phyloP scores from a whole-genome alignment of 2,329 filamentous ascomycete genomes.

The Phialophora verrucosa region DNA sequence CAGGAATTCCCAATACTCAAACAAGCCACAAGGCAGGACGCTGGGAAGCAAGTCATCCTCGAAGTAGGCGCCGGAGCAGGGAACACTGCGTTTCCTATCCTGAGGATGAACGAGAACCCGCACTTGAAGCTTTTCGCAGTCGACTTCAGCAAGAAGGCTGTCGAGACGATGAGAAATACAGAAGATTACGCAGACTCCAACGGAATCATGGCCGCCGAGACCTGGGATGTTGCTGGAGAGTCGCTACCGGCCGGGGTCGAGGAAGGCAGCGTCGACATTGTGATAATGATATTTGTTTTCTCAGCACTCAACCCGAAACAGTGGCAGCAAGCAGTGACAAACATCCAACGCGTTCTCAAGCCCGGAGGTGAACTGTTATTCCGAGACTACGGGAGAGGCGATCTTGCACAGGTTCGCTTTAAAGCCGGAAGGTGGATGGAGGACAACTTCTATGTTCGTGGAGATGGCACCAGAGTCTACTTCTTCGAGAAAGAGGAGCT shows the following conservation, averaged over 20 bases:
- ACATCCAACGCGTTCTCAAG: conserved; percentile 82
- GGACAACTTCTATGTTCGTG: conserved; percentile 96
- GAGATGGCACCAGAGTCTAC: conserved; percentile 94
- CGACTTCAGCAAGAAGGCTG: conserved; percentile 94
- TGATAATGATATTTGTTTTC: conserved; percentile 97
- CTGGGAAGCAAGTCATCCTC: conserved; percentile 73
- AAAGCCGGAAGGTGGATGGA: conserved; percentile 93
- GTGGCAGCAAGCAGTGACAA: conserved; percentile 81
- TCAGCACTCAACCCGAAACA: conserved; percentile 84
- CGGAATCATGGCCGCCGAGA: conserved; percentile 77
- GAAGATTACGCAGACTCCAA: conserved; percentile 71
- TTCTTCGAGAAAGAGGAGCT: conserved; percentile 93
- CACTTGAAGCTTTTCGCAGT: conserved; percentile 86
- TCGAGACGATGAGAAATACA: conserved; percentile 86
- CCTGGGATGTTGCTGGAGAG: conserved; percentile 85
- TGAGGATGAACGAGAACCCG: conserved; percentile 82
- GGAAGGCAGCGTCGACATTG: conserved; percentile 84
- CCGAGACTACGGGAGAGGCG: conserved; percentile 93
- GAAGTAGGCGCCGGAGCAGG: conserved; percentile 95
- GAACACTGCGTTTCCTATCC: conserved; percentile 92
- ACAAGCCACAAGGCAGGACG: conserved; percentile 72
- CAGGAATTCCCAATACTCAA: conserved; percentile 94
- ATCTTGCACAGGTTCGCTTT: conserved; percentile 94
- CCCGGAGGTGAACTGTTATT: conserved; percentile 93
- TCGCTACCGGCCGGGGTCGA: conserved; percentile 74